A percentile compares a stretch with the other conserved stretches of the same genome.
These are phyloP conservation scores for Lentinula detonsa DNA, from an alignment of 768 basidiomycete species.

Conservation along the genomic window DNA sequence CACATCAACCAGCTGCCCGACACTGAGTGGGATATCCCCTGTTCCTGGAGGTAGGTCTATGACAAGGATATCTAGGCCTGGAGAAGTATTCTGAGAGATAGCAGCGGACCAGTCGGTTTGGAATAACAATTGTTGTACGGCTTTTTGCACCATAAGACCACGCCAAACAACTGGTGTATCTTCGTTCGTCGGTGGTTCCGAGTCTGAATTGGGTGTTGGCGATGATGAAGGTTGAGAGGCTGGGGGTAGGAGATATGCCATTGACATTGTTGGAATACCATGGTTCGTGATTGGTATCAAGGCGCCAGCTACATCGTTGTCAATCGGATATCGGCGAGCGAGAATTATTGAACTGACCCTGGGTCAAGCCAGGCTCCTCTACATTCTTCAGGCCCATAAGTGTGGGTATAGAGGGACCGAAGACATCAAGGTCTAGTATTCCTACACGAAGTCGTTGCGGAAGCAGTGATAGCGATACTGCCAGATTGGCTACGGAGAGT, in stretches of 20 bases:
- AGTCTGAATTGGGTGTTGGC: background rate
- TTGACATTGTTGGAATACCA: constrained; percentile 91
- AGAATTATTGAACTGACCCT: constrained; percentile 35
- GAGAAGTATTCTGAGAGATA: constrained; percentile 20
- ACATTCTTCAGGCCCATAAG: constrained; percentile 81
- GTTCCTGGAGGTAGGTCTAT: constrained; percentile 98
- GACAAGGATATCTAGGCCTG: constrained; percentile 76
- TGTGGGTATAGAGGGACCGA: constrained; percentile 91
- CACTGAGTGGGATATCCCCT: constrained; percentile 88
- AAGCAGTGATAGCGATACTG: constrained; percentile 54
- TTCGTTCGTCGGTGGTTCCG: constrained; percentile 39
- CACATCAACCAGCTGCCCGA: constrained; percentile 81
- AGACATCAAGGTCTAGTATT: constrained; percentile 90
- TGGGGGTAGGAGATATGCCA: constrained; percentile 85
- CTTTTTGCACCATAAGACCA: constrained; percentile 97
- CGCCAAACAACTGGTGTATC: constrained; percentile 92
- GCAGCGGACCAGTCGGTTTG: constrained; percentile 81
- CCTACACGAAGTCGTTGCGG: constrained; percentile 57
- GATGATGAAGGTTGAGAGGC: constrained; percentile 13
- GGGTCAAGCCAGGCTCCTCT: constrained; percentile 74
- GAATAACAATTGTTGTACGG: constrained; percentile 92
- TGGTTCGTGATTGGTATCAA: constrained; percentile 83
- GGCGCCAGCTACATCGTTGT: constrained; percentile 51
- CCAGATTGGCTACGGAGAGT: constrained; percentile 62
- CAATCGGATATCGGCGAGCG: background rate